Conservation (phyloP, 2,329 filamentous ascomycete species). For the Ophiostoma pallidulum region DNA sequence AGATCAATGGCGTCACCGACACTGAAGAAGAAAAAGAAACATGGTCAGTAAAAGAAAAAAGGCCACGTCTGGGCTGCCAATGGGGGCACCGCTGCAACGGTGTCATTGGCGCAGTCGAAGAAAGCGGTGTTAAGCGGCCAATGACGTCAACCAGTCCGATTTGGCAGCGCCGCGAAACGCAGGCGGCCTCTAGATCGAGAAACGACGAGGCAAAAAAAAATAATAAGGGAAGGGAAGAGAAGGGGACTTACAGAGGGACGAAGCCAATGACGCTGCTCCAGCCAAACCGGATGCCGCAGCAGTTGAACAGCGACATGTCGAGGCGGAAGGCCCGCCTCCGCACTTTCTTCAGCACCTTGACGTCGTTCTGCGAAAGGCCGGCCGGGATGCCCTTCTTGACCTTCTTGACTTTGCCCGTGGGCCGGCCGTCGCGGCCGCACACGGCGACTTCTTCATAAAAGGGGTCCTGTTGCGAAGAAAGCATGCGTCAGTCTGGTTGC, state of each 20-base stretch:
- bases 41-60: too few relatives aligned
- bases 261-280: conserved; percentile 83
- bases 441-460: conserved; percentile 79
- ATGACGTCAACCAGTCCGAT: conserved; percentile 8
- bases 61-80: too few relatives aligned
- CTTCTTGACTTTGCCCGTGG: conserved; percentile 66
- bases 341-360: conserved; percentile 71
- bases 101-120: too few relatives aligned
- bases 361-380: conserved; percentile 76
- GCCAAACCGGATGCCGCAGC: conserved; percentile 74
- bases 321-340: conserved; percentile 78
- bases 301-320: conserved; percentile 75
- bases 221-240: background rate
- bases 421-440: conserved; percentile 55
- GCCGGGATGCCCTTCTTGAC: conserved; percentile 74
- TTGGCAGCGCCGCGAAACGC: background rate
- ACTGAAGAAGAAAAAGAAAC: conserved; percentile 32
- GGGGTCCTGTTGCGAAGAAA: conserved; percentile 77
- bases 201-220: background rate
- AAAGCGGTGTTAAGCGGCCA: background rate
- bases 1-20: conserved; percentile 68
- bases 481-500: too few relatives aligned
- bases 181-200: background rate
- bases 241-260: conserved; percentile 68
- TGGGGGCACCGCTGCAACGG: too few relatives aligned